Base-by-base conservation (phyloP, 305 asterid species). In the Ilex paraguariensis region DNA sequence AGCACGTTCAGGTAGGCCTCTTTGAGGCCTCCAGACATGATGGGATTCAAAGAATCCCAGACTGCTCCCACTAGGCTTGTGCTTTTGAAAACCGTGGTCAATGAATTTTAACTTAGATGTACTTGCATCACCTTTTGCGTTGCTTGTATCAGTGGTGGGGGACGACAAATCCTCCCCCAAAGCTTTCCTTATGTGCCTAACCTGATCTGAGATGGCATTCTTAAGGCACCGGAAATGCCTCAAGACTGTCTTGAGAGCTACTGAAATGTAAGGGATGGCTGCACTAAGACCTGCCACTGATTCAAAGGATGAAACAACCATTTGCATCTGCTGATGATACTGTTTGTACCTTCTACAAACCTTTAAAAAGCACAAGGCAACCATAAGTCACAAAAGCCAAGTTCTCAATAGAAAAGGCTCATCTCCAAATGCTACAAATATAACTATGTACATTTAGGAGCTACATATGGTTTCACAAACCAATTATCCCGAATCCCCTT, bases 1-100 rank as follows among this genome's bases (percentile, higher is more conserved):
- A 5, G 97, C 92, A 1, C 88, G 95, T 59, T 91, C 97, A 0
- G 97, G 97, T 40, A 91, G 76, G 68, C 96, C 97, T 48, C 97
- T 63, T 68, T 90, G 97, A 9, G 97, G 96, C 72, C 93, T 81
- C 52, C 52, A 46, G 52, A 15, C 57, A 28, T 28, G 57, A 3
- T 54, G 57, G 30, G 30, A 3, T 54, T 28, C 57, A n/a, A 54
- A 17, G 12, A 54, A 54, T 6, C 57, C 57, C 57, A 28, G 52
- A 46, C 15, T 54, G 30, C 30, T 28, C 10, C 57, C 57, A 54
- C 57, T 11, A 54, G 57, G n/a, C 30, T 54, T 54, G 59, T 76
- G 90, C 59, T 79, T 83, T 10, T 76, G 86, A 40, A 73, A 70
- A 66, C 54, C 69, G 52, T 69, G 86, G 28, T 88, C 96, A 42